Evolutionary conservation across 805 yeast species (phyloP).

Genomic region (Metschnikowia bowlesiae): DNA sequence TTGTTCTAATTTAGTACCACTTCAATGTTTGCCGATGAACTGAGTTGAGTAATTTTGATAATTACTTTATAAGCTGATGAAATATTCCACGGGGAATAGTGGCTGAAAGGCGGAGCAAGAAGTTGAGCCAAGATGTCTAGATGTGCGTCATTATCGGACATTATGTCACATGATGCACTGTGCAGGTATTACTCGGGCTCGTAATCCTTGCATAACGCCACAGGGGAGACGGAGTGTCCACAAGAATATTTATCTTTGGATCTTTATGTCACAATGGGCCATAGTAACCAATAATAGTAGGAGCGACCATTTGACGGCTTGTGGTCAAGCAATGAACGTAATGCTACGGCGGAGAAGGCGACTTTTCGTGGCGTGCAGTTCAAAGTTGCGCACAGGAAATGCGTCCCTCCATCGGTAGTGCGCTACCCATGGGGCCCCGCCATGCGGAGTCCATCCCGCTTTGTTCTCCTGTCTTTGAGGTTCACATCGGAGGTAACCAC

Average conservation of each 20-base stretch:
- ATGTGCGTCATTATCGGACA: constrained; percentile 1
- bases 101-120: neutral
- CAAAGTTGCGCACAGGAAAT: neutral
- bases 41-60: neutral
- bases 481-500: too few species aligned
- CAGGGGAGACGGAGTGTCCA: too few species aligned
- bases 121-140: neutral
- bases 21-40: too few species aligned
- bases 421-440: too few species aligned
- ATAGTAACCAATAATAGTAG: too few species aligned
- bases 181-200: neutral
- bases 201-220: neutral
- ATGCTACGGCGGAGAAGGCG: neutral
- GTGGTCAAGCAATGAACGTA: neutral
- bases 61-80: too few species aligned
- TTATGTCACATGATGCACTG: neutral
- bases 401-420: neutral
- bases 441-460: too few species aligned
- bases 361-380: neutral
- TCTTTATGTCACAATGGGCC: too few species aligned
- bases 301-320: neutral
- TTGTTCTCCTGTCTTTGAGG: too few species aligned
- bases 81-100: neutral
- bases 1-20: too few species aligned
- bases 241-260: too few species aligned